Conservation (phyloP, 352 stramenopile species). For the Globisporangium lucens region DNA sequence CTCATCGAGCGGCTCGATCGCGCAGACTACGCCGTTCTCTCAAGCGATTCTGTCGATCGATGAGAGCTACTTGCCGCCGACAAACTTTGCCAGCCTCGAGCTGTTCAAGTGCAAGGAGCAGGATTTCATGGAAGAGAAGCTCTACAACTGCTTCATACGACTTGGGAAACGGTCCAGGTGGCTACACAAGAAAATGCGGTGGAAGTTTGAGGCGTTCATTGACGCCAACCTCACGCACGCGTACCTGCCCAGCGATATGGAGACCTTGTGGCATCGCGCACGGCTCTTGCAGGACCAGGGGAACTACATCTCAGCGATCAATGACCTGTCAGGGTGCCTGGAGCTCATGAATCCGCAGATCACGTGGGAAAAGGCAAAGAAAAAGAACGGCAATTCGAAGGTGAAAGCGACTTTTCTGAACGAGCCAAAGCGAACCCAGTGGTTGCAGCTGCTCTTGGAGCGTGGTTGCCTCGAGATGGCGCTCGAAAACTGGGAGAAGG, state of each 20-base stretch:
- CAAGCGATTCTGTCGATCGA: conserved; percentile 51
- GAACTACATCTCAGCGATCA: conserved; percentile 39
- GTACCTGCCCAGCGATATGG: conserved; percentile 48
- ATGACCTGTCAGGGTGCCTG: conserved; percentile 42
- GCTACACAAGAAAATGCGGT: conserved; percentile 38
- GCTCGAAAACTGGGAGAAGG: conserved; percentile 34
- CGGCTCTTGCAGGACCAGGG: conserved; percentile 31
- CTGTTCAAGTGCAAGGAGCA: conserved; percentile 59
- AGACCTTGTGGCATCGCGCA: conserved; percentile 48
- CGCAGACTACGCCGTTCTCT: conserved; percentile 42
- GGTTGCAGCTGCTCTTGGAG: conserved; percentile 46
- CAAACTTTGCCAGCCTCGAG: conserved; percentile 54
- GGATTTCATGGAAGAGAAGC: conserved; percentile 49
- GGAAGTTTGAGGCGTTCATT: conserved; percentile 52
- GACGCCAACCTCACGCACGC: conserved; percentile 46
- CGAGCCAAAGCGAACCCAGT: conserved; percentile 37
- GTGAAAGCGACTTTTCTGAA: conserved; percentile 34
- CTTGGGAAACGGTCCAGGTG: conserved; percentile 47
- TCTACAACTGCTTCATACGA: conserved; percentile 38
- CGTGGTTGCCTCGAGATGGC: conserved; percentile 36
- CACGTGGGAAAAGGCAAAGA: conserved; percentile 34
- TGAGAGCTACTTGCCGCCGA: conserved; percentile 41
- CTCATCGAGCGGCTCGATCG: conserved; percentile 25
- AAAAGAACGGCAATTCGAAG: conserved; percentile 19
- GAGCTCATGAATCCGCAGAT: conserved; percentile 34